Conservation (phyloP, 805 yeast species). For the Zygosaccharomyces pseudorouxii region DNA sequence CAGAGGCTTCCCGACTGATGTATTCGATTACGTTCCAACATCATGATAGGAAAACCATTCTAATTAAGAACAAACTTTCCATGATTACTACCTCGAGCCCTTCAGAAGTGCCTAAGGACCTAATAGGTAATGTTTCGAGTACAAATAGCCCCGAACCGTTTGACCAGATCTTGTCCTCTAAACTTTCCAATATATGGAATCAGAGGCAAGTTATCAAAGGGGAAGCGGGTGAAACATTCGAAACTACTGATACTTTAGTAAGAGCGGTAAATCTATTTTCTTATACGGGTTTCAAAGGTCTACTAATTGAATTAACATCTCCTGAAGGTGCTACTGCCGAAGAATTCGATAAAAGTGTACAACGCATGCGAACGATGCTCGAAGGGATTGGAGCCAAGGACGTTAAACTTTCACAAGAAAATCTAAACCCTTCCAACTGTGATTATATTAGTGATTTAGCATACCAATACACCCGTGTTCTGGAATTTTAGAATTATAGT, state of each 20-base stretch:
- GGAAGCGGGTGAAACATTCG: slow-evolving; percentile 32
- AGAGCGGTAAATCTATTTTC: slow-evolving; percentile 32
- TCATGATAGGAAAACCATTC: slow-evolving; percentile 21
- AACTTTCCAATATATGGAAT: slow-evolving; percentile 33
- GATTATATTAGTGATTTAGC: slow-evolving; percentile 26
- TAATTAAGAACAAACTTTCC: slow-evolving; percentile 26
- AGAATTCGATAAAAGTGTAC: slow-evolving; percentile 18
- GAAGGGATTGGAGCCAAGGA: slow-evolving; percentile 21
- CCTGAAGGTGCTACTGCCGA: slow-evolving; percentile 13
- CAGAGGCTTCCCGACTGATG: slow-evolving; percentile 24
- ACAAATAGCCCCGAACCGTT: slow-evolving; percentile 26
- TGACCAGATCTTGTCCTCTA: slow-evolving; percentile 23
- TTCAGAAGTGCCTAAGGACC: slow-evolving; percentile 16
- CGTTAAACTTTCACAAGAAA: slow-evolving; percentile 20
- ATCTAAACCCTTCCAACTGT: slow-evolving; percentile 11
- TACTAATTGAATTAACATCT: slow-evolving; percentile 25
- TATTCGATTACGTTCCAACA: slow-evolving; percentile 29
- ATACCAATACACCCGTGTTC: slow-evolving; percentile 29
- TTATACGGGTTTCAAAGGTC: slow-evolving; percentile 33
- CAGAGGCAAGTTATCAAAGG: slow-evolving; percentile 33
- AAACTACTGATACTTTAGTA: slow-evolving; percentile 21
- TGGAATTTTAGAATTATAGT: slow-evolving; percentile 18
- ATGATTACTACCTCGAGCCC: slow-evolving; percentile 22
- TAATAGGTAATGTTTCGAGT: slow-evolving; percentile 22
- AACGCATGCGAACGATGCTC: slow-evolving; percentile 17